Percentiles rank a stretch among this genome's conserved stretches.
phyloP scores from a whole-genome alignment of 257 asterid species.

The Solanum paucissectum region DNA sequence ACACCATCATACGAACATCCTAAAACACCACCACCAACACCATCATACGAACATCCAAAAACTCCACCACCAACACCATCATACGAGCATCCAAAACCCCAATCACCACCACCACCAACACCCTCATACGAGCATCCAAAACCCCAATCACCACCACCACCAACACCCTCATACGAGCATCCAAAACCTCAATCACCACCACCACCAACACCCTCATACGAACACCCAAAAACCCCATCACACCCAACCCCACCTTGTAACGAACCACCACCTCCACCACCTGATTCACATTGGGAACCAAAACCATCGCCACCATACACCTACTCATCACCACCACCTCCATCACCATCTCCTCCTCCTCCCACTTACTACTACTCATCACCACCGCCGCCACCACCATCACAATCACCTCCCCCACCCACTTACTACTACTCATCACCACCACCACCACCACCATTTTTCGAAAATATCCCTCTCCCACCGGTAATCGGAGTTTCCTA shows the following conservation, averaged over 20 bases:
- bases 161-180: slow-evolving; percentile 6
- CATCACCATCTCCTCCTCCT: slow-evolving; percentile 22
- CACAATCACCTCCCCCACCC: slow-evolving; percentile 19
- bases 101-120: not conserved
- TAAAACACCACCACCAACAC: slow-evolving; percentile 9
- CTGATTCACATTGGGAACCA: slow-evolving; percentile 14
- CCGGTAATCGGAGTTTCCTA: slow-evolving; percentile 16
- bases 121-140: too few species aligned
- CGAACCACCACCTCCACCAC: slow-evolving; percentile 10
- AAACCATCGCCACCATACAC: slow-evolving; percentile 14
- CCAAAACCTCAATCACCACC: too few species aligned
- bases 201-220: slow-evolving; percentile 8
- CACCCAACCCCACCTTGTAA: slow-evolving; percentile 8
- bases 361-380: slow-evolving; percentile 7
- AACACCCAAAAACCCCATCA: slow-evolving; percentile 11
- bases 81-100: not conserved
- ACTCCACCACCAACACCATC: slow-evolving; percentile 11
- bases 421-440: slow-evolving; percentile 1
- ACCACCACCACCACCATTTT: slow-evolving; percentile 11
- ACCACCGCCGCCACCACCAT: slow-evolving; percentile 21
- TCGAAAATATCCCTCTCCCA: slow-evolving; percentile 23
- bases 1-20: too few species aligned
- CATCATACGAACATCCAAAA: not conserved
- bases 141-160: not conserved
- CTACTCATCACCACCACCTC: slow-evolving; percentile 6